phyloP scores from a whole-genome alignment of 1,139 yeast species.

The Neolecta irregularis region DNA sequence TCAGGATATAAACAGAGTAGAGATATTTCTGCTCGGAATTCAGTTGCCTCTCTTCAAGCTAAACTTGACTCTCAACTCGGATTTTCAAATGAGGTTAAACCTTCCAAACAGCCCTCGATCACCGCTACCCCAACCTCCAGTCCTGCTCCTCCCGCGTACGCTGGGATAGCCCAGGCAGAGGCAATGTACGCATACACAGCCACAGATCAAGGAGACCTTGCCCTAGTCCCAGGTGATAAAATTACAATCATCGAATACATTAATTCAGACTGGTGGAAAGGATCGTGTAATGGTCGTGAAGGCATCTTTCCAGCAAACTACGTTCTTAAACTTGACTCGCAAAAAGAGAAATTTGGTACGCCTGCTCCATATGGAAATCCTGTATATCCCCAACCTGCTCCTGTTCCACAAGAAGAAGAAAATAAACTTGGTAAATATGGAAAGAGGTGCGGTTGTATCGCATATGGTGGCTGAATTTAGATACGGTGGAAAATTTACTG shows the following conservation, averaged over 20 bases:
- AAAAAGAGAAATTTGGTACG: constrained; percentile 28
- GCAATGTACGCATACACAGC: constrained; percentile 59
- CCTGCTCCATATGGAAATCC: constrained; percentile 15
- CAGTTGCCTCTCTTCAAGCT: too few relatives aligned
- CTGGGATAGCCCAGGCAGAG: constrained; percentile 28
- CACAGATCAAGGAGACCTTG: constrained; percentile 60
- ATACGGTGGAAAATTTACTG: constrained; percentile 18
- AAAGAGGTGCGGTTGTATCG: not conserved
- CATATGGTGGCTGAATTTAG: constrained; percentile 5
- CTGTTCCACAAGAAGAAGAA: constrained; percentile 9
- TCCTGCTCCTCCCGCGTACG: constrained; percentile 12
- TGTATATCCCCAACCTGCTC: constrained; percentile 17
- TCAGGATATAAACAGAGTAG: constrained; percentile 18
- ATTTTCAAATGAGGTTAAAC: too few relatives aligned
- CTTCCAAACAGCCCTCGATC: too few relatives aligned
- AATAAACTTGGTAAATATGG: not conserved
- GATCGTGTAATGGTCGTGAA: constrained; percentile 37
- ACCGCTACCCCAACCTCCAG: constrained; percentile 16
- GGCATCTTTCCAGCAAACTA: constrained; percentile 91
- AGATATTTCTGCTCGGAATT: too few relatives aligned
- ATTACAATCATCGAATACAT: constrained; percentile 56
- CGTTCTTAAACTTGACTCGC: too few relatives aligned
- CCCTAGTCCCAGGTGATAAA: constrained; percentile 48
- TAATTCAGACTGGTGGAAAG: constrained; percentile 87
- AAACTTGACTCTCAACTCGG: too few relatives aligned